Base-by-base conservation (phyloP, 257 asterid genomes). In the Solanum pimpinellifolium region DNA sequence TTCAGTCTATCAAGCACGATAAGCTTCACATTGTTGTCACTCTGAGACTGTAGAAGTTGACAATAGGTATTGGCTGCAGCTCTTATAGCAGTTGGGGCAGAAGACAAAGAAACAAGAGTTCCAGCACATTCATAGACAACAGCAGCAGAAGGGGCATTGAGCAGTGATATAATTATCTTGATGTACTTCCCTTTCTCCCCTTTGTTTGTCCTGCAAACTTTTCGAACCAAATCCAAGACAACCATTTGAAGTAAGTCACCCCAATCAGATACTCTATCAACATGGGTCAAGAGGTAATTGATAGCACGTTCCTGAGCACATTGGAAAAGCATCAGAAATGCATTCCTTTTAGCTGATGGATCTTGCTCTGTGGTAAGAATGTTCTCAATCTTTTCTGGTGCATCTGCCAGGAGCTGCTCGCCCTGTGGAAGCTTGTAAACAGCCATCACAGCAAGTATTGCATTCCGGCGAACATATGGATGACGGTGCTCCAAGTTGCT, bases 31-130 rank as follows among this genome's bases (percentile, higher is more conserved):
- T 92, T 96, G 90, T 96, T 86, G 90, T 96, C 99, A 86, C 99
- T 96, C 93, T 96, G 99, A 59, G 99, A 96, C 16, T 90, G 92
- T 89, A 96, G 98, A 86, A 96, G 98, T 93, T 96, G 96, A 89
- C 98, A 91, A 85, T 96, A 96, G 41, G 98, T 96, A 92, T 93
- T 94, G 70, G 99, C 98, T 37, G 99, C 99, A 89, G 98, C 98
- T 89, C 94, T 91, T 82, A 96, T 91, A 77, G 99, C 99, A 2
- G 99, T 95, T 21, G 98, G 99, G 70, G 99, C 99, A 87, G 98
- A 95, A 62, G 99, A 96, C 92, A 96, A 74, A 65, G 99, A 95
- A 76, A 96, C 98, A 44, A 96, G 97, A 80, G 99, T 96, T 87
- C 98, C 98, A 29, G 99, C 99, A 92, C 99, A 93, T 90, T 96